Evolutionary conservation across 345 rosid species (phyloP).

Genomic region (Eucalyptus regnans): DNA sequence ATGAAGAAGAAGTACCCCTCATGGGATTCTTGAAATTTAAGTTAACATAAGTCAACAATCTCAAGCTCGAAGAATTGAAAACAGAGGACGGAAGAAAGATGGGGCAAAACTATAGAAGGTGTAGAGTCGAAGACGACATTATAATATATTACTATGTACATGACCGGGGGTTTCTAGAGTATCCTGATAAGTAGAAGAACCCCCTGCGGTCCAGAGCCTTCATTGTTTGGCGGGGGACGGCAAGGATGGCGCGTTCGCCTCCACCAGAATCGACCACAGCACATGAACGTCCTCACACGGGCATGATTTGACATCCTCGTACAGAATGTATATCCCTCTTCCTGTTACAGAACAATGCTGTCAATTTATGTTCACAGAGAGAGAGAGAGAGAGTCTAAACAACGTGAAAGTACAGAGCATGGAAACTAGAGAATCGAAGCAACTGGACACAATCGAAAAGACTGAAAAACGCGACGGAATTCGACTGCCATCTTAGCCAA

Average conservation of each 20-base stretch:
- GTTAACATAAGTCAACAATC: neutral
- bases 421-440: neutral
- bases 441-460: neutral
- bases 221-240: constrained; percentile 22
- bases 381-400: no score
- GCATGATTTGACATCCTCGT: constrained; percentile 87
- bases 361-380: neutral
- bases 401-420: neutral
- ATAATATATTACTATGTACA: neutral
- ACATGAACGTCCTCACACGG: constrained; percentile 87
- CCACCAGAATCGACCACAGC: constrained; percentile 84
- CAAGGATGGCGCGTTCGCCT: constrained; percentile 45
- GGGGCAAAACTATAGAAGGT: neutral
- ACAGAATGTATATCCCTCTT: constrained; percentile 76
- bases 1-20: neutral
- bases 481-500: neutral
- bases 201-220: neutral
- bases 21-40: neutral
- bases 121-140: neutral
- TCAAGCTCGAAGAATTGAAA: neutral
- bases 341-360: constrained; percentile 15
- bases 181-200: neutral
- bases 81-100: neutral
- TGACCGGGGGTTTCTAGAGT: neutral
- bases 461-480: neutral